phyloP scores from a whole-genome alignment of 371 early-diverging fungal species.

The Mortierella sp. region DNA sequence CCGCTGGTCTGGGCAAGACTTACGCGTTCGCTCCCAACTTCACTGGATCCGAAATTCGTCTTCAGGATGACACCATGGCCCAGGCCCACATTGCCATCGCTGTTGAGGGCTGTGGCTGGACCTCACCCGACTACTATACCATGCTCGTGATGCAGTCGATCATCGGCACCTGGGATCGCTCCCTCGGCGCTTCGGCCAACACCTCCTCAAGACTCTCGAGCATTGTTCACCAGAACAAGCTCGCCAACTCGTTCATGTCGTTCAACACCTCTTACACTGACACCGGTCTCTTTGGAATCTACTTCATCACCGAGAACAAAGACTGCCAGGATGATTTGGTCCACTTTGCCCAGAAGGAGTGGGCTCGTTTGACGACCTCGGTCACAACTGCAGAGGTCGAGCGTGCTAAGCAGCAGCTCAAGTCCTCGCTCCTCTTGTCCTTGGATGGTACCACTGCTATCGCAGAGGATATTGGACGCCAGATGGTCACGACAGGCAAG shows the following conservation, averaged over 20 bases:
- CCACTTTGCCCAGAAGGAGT: conserved; percentile 90
- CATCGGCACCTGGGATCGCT: conserved; percentile 96
- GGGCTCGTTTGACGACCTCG: conserved; percentile 86
- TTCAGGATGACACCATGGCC: conserved; percentile 84
- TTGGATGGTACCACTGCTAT: conserved; percentile 95
- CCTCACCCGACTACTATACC: conserved; percentile 94
- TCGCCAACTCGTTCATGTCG: conserved; percentile 97
- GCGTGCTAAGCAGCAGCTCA: conserved; percentile 98
- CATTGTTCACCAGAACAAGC: conserved; percentile 82
- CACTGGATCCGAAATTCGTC: conserved; percentile 90
- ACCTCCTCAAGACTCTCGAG: conserved; percentile 88
- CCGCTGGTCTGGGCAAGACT: conserved; percentile 60
- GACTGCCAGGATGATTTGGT: conserved; percentile 87
- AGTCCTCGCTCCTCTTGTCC: conserved; percentile 89
- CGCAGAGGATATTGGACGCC: conserved; percentile 98
- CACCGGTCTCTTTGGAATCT: conserved; percentile 97
- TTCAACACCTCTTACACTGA: conserved; percentile 98
- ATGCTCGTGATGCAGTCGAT: conserved; percentile 94
- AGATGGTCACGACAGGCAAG: conserved; percentile 91
- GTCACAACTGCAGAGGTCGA: conserved; percentile 94
- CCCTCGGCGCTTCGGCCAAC: conserved; percentile 87
- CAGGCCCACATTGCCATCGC: conserved; percentile 97
- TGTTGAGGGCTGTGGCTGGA: conserved; percentile 96
- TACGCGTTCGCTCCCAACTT: conserved; percentile 78
- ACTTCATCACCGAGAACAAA: conserved; percentile 87